Conservation (phyloP, 768 basidiomycete species). For the Boletus reticulatus region DNA sequence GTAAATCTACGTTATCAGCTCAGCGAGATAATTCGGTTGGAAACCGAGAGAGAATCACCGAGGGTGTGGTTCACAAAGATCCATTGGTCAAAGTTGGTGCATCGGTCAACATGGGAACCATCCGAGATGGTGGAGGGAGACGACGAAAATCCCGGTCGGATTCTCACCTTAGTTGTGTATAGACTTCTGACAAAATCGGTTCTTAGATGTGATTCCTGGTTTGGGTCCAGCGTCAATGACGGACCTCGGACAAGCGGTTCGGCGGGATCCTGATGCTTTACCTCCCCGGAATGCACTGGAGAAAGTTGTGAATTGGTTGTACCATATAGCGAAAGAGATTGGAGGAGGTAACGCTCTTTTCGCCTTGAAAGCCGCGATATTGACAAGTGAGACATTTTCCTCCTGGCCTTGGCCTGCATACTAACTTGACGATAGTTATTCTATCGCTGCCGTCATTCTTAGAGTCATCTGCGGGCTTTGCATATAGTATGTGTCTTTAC, state of each 20-base stretch:
- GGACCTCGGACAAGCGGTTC: conserved; percentile 56
- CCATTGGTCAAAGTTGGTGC: conserved; percentile 33
- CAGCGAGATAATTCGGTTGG: conserved; percentile 53
- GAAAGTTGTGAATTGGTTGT: conserved; percentile 43
- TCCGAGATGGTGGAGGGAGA: conserved; percentile 41
- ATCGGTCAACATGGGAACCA: conserved; percentile 46
- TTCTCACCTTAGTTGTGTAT: not conserved
- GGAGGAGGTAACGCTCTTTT: conserved; percentile 61
- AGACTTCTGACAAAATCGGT: not conserved
- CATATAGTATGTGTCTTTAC: conserved; percentile 46
- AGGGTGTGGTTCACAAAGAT: conserved; percentile 58
- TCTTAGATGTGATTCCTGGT: conserved; percentile 55
- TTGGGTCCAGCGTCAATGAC: conserved; percentile 38
- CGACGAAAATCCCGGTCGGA: conserved; percentile 64
- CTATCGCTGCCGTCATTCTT: conserved; percentile 59
- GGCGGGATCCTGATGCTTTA: conserved; percentile 71
- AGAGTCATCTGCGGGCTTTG: conserved; percentile 50
- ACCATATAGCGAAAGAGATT: conserved; percentile 39
- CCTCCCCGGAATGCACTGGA: conserved; percentile 64
- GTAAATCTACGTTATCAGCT: conserved; percentile 39
- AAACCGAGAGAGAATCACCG: conserved; percentile 41
- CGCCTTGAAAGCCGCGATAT: conserved; percentile 65
- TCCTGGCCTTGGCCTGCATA: not conserved
- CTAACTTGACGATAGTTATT: conserved; percentile 33
- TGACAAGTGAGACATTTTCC: conserved; percentile 47